Evolutionary conservation across 768 basidiomycete species (phyloP), one percentile per base, ranked within the genome.

Genomic region (Mycena polygramma): DNA sequence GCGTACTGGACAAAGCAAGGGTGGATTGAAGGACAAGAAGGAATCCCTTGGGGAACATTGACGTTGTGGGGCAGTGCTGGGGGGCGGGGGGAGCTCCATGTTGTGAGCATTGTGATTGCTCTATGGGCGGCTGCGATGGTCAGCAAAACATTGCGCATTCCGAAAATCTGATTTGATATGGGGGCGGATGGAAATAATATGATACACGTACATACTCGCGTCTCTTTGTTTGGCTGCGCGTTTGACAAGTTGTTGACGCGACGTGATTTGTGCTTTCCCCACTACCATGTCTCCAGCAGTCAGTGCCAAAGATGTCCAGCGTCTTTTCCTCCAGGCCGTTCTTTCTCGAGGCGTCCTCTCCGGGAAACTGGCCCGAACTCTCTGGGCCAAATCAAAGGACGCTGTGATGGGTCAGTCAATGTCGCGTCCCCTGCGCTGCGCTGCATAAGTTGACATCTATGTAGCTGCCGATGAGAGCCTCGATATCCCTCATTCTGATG

Each of bases 61-160:
- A 91, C 88, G 9, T 77, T 94, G 17, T 95, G 93, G 91, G 94
- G 93, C 20, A 73, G 83, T 45, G 77, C 83, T 39, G 94, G 92
- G 15, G 92, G 92, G 13, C 87, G 90, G 39, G 92, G 96, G 75
- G 97, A 99, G 74, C 75, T 99, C 57, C 98, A 99, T 80, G 81
- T 89, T 46, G 90, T 91, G 49, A 91, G 91, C 76, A 70, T 94
- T 43, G 77, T 97, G n/a, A 95, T 96, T 80, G 92, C 84, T 9
- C 78, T 85, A 15, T 99, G 96, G 97, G 97, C 94, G 11, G 92
- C 96, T 19, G 93, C 94, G 57, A 99, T 99, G 97, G 94, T 99
- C 72, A 97, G 95, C 87, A 99, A 99, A 83, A 99, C 98, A 19
- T 84, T 99, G 54, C 88, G 91, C 58, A 90, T 98, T 60, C 94